These are phyloP conservation scores for Diddensiella santjacobensis DNA, from an alignment of 805 yeast species.

Conservation along the genomic window DNA sequence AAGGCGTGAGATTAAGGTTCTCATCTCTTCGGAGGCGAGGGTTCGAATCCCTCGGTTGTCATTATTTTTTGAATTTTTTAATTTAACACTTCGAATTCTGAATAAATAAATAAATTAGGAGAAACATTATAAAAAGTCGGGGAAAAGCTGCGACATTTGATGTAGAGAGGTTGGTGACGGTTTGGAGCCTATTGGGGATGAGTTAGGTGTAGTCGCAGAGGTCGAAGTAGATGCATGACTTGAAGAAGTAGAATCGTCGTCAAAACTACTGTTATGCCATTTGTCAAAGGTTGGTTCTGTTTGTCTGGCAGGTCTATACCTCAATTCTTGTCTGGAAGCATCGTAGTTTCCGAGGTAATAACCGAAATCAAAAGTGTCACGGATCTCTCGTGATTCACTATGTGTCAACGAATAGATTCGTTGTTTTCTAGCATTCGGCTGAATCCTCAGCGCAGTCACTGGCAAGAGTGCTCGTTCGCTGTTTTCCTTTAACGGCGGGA, in stretches of 20 bases:
- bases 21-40: conserved; percentile 80
- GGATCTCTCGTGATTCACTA: not conserved
- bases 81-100: not conserved
- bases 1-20: conserved; percentile 52
- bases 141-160: not conserved
- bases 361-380: not conserved
- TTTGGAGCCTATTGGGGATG: not conserved
- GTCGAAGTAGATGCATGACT: not conserved
- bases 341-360: not conserved
- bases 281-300: not conserved
- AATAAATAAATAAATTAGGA: conserved; percentile 1
- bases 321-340: not conserved
- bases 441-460: not conserved
- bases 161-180: not conserved
- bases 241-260: conserved; percentile 1
- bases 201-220: not conserved
- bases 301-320: not conserved
- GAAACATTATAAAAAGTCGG: not conserved
- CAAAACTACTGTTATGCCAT: not conserved
- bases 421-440: not conserved
- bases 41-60: conserved; percentile 85
- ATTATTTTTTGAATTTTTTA: conserved; percentile 34
- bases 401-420: not conserved
- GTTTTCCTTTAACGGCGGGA: not conserved
- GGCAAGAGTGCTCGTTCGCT: not conserved